phyloP scores from a whole-genome alignment of 2,329 filamentous ascomycete species.

The Grosmannia clavigera region DNA sequence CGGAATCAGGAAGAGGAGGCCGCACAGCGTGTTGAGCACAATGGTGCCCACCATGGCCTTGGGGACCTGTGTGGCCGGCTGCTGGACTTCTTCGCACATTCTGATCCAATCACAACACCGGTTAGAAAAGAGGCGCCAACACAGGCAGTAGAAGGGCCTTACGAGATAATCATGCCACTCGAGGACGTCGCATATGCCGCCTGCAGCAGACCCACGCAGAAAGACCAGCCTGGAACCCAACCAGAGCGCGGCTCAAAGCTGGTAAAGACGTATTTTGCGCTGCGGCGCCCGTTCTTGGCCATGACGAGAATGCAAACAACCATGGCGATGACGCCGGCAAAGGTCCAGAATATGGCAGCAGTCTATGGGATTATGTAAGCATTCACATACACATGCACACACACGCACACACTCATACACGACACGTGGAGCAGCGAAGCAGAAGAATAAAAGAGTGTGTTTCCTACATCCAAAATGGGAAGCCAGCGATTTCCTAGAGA shows the following conservation, averaged over 20 bases:
- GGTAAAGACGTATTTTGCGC: conserved; percentile 51
- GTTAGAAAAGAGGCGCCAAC: neutral
- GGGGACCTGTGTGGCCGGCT: conserved; percentile 47
- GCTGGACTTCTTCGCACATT: conserved; percentile 58
- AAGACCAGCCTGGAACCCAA: conserved; percentile 61
- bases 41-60: conserved; percentile 61
- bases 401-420: too few relatives aligned
- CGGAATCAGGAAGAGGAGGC: conserved; percentile 56
- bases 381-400: neutral
- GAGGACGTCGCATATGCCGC: conserved; percentile 64
- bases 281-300: conserved; percentile 54
- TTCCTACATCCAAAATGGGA: neutral
- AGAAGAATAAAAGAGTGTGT: neutral
- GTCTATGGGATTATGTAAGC: conserved; percentile 30
- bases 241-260: conserved; percentile 57
- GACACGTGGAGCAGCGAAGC: too few relatives aligned
- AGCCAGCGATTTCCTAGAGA: neutral
- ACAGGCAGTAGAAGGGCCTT: conserved; percentile 21
- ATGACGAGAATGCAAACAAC: conserved; percentile 49
- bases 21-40: conserved; percentile 52
- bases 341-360: conserved; percentile 63
- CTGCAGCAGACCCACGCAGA: conserved; percentile 59
- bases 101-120: conserved; percentile 20
- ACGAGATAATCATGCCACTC: conserved; percentile 71
- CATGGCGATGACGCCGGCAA: conserved; percentile 56